Evolutionary conservation across 495 filamentous ascomycete genomes (phyloP).

Genomic region (Parathielavia hyrcaniae): DNA sequence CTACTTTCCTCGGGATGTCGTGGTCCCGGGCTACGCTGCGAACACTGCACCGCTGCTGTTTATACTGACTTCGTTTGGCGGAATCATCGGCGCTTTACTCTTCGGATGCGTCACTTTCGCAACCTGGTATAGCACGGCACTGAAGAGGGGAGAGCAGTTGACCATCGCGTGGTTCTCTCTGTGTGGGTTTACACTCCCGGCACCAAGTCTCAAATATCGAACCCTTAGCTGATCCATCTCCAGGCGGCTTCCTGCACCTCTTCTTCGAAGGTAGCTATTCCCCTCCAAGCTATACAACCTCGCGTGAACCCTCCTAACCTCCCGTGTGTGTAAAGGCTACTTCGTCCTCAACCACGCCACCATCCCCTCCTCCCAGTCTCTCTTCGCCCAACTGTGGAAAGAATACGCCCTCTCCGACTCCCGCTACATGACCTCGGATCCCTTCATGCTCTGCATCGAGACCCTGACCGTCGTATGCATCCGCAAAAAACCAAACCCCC

Average conservation of each 20-base stretch:
- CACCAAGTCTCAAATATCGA: background rate
- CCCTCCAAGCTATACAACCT: background rate
- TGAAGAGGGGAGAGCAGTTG: conserved; percentile 40
- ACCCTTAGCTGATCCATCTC: conserved; percentile 11
- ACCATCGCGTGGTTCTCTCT: conserved; percentile 57
- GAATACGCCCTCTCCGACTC: conserved; percentile 82
- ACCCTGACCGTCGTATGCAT: conserved; percentile 66
- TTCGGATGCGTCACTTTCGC: conserved; percentile 39
- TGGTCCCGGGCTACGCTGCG: conserved; percentile 53
- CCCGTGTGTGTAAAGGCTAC: conserved; percentile 49
- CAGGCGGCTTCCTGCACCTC: conserved; percentile 59
- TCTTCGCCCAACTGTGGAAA: conserved; percentile 81
- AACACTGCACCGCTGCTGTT: conserved; percentile 45
- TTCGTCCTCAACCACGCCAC: conserved; percentile 59
- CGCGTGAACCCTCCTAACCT: background rate
- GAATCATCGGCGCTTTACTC: conserved; percentile 42
- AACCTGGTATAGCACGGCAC: conserved; percentile 34
- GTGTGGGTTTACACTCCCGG: conserved; percentile 19
- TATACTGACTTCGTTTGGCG: conserved; percentile 45
- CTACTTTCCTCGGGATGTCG: conserved; percentile 61
- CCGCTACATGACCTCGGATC: conserved; percentile 70
- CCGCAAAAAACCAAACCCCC: background rate
- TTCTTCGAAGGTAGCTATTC: conserved; percentile 63
- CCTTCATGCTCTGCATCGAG: conserved; percentile 80
- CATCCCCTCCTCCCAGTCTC: conserved; percentile 35